These are phyloP conservation scores for Phytophthora megakarya DNA, from an alignment of 352 stramenopile genomes.

Conservation along the genomic window DNA sequence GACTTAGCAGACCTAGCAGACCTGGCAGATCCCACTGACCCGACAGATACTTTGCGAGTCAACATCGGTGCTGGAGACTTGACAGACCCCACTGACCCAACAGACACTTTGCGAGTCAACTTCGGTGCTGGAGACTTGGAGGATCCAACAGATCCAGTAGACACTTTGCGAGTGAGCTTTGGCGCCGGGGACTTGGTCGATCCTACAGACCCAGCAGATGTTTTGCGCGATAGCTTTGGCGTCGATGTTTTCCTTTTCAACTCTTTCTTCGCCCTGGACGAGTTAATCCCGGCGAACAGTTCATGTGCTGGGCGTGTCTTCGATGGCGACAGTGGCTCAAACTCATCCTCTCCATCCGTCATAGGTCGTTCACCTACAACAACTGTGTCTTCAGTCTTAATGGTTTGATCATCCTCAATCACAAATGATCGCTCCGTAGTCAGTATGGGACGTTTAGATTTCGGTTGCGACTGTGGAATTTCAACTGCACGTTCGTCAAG, in stretches of 20 bases:
- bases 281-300: slow-evolving; percentile 10
- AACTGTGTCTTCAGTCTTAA: slow-evolving; percentile 67
- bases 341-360: slow-evolving; percentile 63
- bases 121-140: no score
- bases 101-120: slow-evolving; percentile 30
- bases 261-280: slow-evolving; percentile 10
- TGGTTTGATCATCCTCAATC: slow-evolving; percentile 60
- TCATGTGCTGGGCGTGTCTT: slow-evolving; percentile 14
- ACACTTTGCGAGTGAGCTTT: slow-evolving; percentile 25
- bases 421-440: slow-evolving; percentile 74
- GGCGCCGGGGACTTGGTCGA: slow-evolving; percentile 31
- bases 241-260: slow-evolving; percentile 10
- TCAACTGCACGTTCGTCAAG: slow-evolving; percentile 3
- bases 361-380: slow-evolving; percentile 63
- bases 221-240: slow-evolving; percentile 30
- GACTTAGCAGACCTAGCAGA: slow-evolving; percentile 32
- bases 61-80: slow-evolving; percentile 26
- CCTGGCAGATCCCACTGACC: slow-evolving; percentile 36
- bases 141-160: slow-evolving; percentile 29
- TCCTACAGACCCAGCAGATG: slow-evolving; percentile 27
- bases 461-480: slow-evolving; percentile 6
- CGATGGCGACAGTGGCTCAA: slow-evolving; percentile 21
- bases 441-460: slow-evolving; percentile 48
- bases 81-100: slow-evolving; percentile 31
- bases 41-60: slow-evolving; percentile 27